Evolutionary conservation across 1,139 yeast species (phyloP), one percentile per base, ranked within the genome.

Genomic region (Lodderomyces orthopsilosis): DNA sequence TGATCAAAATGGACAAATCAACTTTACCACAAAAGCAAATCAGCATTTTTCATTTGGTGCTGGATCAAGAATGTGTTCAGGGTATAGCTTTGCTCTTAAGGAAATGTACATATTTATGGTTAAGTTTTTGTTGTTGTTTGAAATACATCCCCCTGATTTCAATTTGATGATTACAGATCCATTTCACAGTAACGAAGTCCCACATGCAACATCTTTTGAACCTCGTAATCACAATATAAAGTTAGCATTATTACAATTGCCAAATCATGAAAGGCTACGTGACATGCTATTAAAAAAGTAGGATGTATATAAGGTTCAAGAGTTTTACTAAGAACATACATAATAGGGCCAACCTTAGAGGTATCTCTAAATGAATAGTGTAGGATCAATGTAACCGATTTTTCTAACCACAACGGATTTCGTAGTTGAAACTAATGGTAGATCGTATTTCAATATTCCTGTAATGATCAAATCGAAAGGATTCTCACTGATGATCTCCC

Each of bases 401-500:
- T 80, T 81, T 47, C 83, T 81, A 17, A 86, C 82, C 4, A 83
- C 80, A 6, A 83, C 77, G 0, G 86, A 75, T 54, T 78, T 75
- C 37, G 69, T 68, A 14, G 71, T 71, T 42, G 70, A 70, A 38
- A 80, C 74, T 51, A 91, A 71, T 1, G 95, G 93, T 41, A 91
- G 68, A 44, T 77, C 79, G 62, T 93, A 91, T 59, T 79, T 81
- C 61, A 91, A 73, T 17, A 83, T 82, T 0, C 98, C 98, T 38
- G 96, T 73, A 2, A 91, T 73, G 22, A 90, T 85, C 54, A 91
- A 68, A 49, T 90, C 96, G 62, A 91, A 91, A 10, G 96, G 96
- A 56, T 88, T 81, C 50, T 81, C 79, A 19, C 86, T 81, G 15
- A 93, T 80, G 17, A 74, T 69, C 43, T 79, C 78, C 98, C 98